Base-by-base conservation (phyloP, 208 protist genomes). In the Trypanosoma rangeli region DNA sequence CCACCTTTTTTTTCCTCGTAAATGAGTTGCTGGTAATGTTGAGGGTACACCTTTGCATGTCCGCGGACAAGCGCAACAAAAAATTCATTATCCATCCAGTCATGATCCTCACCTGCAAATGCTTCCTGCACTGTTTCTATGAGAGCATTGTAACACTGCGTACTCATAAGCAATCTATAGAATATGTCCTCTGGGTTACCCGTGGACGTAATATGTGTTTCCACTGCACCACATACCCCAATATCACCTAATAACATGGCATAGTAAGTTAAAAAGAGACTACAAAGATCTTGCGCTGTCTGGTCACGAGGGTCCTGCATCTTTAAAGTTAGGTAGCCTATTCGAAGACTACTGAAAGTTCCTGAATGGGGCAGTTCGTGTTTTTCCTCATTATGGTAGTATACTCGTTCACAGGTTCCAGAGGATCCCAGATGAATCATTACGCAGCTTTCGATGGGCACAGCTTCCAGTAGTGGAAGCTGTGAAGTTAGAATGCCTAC, bases 1-100 rank as follows among this genome's bases (percentile, higher is more conserved):
- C 80, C 83, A 9, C 85, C 88, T 29, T 83, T 67, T 56, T 81
- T 78, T 60, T 92, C 88, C 58, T 92, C 85, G 7, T 57, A 28
- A 18, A 88, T 67, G 10, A 94, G 80, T 33, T 78, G 64, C 33
- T 78, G 66, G 64, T 92, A 82, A 16, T 90, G 88, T 0, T 15
- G 33, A 0, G 83, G 76, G 48, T 83, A 89, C 9, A 87, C 12
- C n/a, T 76, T 65, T 1, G 78, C 68, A 39, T 92, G 82, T 1
- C 70, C 76, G 9, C 85, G 85, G 7, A 94, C 80, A n/a, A 78
- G 73, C 16, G 85, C 85, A 15, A 94, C 88, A 63, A 90, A 90
- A 63, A 94, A 94, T 69, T 92, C 85, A 69, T 94, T 94, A 59
- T 94, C 82, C 77, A 94, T 78, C 86, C 88, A 94, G 28, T 82